A percentile compares a stretch with the other conserved stretches of the same genome.
These are phyloP conservation scores for Phytopythium ostracodes DNA, from an alignment of 352 stramenopile genomes.

Conservation along the genomic window DNA sequence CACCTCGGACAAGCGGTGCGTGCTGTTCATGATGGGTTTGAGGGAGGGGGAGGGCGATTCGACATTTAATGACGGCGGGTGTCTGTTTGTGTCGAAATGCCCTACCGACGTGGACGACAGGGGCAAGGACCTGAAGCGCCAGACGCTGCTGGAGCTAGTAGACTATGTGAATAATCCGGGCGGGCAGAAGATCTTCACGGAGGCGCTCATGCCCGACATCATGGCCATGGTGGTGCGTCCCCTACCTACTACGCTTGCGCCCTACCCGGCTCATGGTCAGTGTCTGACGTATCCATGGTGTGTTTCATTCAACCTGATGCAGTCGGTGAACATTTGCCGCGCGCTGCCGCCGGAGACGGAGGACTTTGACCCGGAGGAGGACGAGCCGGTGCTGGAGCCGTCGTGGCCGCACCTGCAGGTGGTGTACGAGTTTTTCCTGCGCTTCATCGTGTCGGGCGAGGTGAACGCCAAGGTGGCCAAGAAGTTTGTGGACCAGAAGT, in stretches of 20 bases:
- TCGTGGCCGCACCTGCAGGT: constrained; percentile 97
- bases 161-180: constrained; percentile 98
- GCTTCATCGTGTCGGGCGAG: constrained; percentile 97
- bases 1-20: constrained; percentile 89
- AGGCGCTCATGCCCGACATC: constrained; percentile 95
- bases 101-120: constrained; percentile 18
- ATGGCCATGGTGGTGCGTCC: constrained; percentile 85
- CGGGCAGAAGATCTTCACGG: constrained; percentile 96
- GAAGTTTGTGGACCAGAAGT: constrained; percentile 98
- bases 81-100: background rate
- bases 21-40: background rate
- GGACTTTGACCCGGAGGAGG: constrained; percentile 99
- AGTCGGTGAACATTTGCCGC: constrained; percentile 94
- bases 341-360: constrained; percentile 92
- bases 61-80: background rate
- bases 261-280: background rate
- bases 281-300: background rate
- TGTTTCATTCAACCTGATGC: background rate
- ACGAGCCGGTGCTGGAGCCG: constrained; percentile 96
- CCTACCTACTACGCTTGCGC: background rate
- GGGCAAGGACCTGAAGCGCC: constrained; percentile 96
- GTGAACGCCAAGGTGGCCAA: constrained; percentile 97
- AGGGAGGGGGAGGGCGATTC: background rate
- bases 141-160: constrained; percentile 98
- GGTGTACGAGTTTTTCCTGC: constrained; percentile 99